These are phyloP conservation scores for Tetrapisispora pingtungensis DNA, from an alignment of 805 yeast genomes.

Conservation along the genomic window DNA sequence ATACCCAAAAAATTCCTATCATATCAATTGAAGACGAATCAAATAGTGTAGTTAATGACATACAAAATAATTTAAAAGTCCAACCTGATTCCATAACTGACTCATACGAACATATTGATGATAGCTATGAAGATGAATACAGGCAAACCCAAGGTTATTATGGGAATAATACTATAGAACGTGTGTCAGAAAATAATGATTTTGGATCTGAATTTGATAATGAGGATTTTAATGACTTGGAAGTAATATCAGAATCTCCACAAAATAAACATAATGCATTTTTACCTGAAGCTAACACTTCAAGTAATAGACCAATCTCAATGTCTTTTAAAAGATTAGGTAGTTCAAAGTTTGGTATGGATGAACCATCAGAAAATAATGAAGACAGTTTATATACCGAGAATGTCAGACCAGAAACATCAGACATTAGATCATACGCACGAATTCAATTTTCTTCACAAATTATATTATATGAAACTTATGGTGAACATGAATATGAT, in stretches of 20 bases:
- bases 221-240: conserved; percentile 20
- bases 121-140: too few relatives aligned
- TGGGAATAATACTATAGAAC: not conserved
- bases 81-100: not conserved
- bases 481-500: conserved; percentile 74
- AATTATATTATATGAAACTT: conserved; percentile 77
- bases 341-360: conserved; percentile 40
- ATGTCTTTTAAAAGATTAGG: conserved; percentile 53
- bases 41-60: not conserved
- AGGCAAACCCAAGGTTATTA: not conserved
- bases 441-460: conserved; percentile 64
- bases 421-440: not conserved
- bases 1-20: not conserved
- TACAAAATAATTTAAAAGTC: not conserved
- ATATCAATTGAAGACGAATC: not conserved
- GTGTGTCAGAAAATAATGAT: conserved; percentile 6
- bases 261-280: conserved; percentile 6
- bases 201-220: conserved; percentile 14
- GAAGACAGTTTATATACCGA: not conserved
- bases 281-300: conserved; percentile 19
- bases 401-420: not conserved
- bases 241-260: conserved; percentile 1
- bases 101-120: too few relatives aligned
- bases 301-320: conserved; percentile 29
- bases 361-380: not conserved